These are phyloP conservation scores for Bimuria novae-zelandiae DNA, from an alignment of 2,329 filamentous ascomycete species.

Conservation along the genomic window DNA sequence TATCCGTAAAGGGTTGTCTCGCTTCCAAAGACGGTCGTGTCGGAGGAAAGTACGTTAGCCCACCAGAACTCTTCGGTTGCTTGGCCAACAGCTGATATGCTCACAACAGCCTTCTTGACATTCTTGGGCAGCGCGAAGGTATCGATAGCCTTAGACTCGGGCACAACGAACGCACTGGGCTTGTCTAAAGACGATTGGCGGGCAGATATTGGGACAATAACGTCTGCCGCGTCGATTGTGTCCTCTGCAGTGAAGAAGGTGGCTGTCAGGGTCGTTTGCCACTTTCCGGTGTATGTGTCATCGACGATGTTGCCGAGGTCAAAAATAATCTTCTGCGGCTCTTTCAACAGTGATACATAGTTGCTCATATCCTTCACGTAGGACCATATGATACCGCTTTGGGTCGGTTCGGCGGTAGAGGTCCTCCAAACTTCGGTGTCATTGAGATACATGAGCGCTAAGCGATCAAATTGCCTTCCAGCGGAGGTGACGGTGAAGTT, in stretches of 20 bases:
- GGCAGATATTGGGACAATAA: constrained; percentile 69
- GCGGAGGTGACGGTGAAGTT: constrained; percentile 74
- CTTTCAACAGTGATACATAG: constrained; percentile 70
- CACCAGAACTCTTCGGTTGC: constrained; percentile 84
- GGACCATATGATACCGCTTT: constrained; percentile 72
- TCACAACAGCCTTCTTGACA: constrained; percentile 70
- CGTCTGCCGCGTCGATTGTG: constrained; percentile 58
- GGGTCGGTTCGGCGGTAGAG: constrained; percentile 78
- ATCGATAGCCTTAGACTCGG: constrained; percentile 64
- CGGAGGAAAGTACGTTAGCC: constrained; percentile 71
- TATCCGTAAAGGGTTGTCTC: constrained; percentile 66
- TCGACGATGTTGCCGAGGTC: constrained; percentile 74
- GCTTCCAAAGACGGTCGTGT: constrained; percentile 62
- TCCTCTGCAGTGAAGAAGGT: constrained; percentile 66
- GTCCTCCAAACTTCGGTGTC: constrained; percentile 83
- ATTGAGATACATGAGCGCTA: constrained; percentile 75
- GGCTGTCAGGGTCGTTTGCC: constrained; percentile 75
- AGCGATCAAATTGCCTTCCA: constrained; percentile 76
- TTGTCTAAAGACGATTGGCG: constrained; percentile 54
- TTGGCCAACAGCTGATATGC: constrained; percentile 78
- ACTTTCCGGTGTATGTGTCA: constrained; percentile 71
- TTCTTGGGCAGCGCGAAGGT: constrained; percentile 68
- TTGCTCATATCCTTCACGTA: constrained; percentile 80
- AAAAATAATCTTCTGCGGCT: constrained; percentile 75
- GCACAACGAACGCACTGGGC: constrained; percentile 71